Base-by-base conservation (phyloP, 495 filamentous ascomycete genomes). In the Hyaloscypha finlandica region DNA sequence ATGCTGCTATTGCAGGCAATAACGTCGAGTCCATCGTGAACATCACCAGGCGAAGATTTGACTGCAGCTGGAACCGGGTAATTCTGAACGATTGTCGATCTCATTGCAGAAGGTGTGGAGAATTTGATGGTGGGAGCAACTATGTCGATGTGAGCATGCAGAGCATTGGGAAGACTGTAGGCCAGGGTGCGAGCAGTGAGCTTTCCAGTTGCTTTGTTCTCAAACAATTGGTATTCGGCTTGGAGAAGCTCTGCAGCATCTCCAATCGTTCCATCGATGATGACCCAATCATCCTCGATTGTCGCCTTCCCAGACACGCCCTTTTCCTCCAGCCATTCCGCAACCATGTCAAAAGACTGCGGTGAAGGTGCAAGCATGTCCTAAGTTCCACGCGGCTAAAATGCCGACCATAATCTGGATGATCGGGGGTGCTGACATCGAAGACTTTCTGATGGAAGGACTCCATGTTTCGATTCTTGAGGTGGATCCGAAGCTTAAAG, bases 371-470 rank as follows among this genome's bases (percentile, higher is more conserved):
- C 59, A 48, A 61, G 59, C 37, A 61, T 61, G n/a, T 48, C 37
- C 74, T 74, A 31, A 85, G 63, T 62, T 84, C 78, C 22, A 82
- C 79, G 9, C 79, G 77, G 58, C 78, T 83, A 79, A 90, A 80
- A 64, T 88, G 81, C 54, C 81, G 73, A 11, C 87, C 86, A 75
- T 89, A 90, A 11, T 66, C 77, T 1, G 77, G 73, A 65, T 85
- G 79, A 6, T 75, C 78, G 22, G 86, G 87, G 8, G 83, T 85
- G 8, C 84, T 85, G 30, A 90, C 76, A 8, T 83, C 80, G 51
- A 83, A 74, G n/a, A 87, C 78, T 31, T 73, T 81, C 69, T 85
- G 77, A 65, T 89, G 84, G 53, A 89, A 83, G 19, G 79, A 73
- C 14, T 68, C 76, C 33, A 77, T 72, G 39, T 81, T 81, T 37